Percentiles rank a stretch among this genome's conserved stretches.
Evolutionary conservation across 176 grass and related monocot species (phyloP).

Genomic region (Dactylis glomerata): DNA sequence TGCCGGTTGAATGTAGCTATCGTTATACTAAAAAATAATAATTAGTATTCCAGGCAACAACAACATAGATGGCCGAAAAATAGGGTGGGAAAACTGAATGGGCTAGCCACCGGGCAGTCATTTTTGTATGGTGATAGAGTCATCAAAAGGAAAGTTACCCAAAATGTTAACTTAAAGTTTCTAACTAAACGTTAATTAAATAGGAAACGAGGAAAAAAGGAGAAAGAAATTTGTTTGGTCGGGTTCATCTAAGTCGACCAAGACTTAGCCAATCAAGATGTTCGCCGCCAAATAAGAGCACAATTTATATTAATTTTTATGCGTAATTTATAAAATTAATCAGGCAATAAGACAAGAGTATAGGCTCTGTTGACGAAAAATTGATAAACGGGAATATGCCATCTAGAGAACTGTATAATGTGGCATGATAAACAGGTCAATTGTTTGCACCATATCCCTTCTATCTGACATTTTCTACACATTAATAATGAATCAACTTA

Average conservation of each 20-base stretch:
- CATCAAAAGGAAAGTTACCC: not conserved
- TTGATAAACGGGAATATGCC: not conserved
- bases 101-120: not conserved
- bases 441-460: too few species aligned
- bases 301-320: not conserved
- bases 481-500: too few species aligned
- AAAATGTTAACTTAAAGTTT: not conserved
- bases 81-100: not conserved
- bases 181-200: too few species aligned
- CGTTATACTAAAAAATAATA: too few species aligned
- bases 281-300: not conserved
- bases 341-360: not conserved
- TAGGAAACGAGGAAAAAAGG: too few species aligned
- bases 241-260: not conserved
- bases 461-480: too few species aligned
- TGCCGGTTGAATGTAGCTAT: too few species aligned
- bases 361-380: not conserved
- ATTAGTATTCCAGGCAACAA: too few species aligned
- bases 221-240: too few species aligned
- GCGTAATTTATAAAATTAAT: not conserved
- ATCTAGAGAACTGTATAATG: not conserved
- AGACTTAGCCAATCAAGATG: not conserved
- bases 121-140: not conserved
- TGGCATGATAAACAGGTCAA: too few species aligned
- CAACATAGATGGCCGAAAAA: too few species aligned